Base-by-base conservation (phyloP, 75 land plant species). In the Pinus taeda region DNA sequence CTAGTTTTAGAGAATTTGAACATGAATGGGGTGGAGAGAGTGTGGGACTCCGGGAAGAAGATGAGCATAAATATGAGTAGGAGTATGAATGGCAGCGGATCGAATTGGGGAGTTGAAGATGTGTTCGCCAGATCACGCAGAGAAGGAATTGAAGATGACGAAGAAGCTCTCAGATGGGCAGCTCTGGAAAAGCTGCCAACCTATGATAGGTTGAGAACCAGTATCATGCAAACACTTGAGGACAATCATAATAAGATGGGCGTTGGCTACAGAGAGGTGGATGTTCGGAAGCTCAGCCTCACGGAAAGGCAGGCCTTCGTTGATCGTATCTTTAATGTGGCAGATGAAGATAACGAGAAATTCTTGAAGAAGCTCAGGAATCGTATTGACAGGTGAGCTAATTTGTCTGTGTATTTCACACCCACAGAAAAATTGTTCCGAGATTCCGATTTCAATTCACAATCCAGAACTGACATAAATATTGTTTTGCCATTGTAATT, bases 311-410 rank as follows among this genome's bases (percentile, higher is more conserved):
- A 88, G 77, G 73, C 79, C 59, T 84, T 93, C 77, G 92, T 93
- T 60, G 94, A 93, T 15, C 78, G 82, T 21, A n/a, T 94, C 59
- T 85, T 94, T 78, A 84, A 64, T 71, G 89, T 90, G 21, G 87
- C 95, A 13, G 97, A 94, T 69, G 97, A 92, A 69, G 97, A 94
- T 74, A 94, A 94, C 57, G 97, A 92, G 77, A 83, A 78, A 81
- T 92, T 88, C 81, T 78, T 94, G 67, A 64, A 11, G 36, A 92
- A 87, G 73, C 78, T 90, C 66, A 80, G 90, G 37, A 75, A 88
- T 62, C 79, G 97, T 15, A 87, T 94, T 74, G 91, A 94, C 66
- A 88, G 87, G 97, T 94, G 75, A 79, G 82, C 66, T 67, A 15
- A 13, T 3, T 37, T 8, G 24, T 13, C 39, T 62, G 4, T 45